Evolutionary conservation across 768 basidiomycete species (phyloP).

Genomic region (Trametes sanguinea): DNA sequence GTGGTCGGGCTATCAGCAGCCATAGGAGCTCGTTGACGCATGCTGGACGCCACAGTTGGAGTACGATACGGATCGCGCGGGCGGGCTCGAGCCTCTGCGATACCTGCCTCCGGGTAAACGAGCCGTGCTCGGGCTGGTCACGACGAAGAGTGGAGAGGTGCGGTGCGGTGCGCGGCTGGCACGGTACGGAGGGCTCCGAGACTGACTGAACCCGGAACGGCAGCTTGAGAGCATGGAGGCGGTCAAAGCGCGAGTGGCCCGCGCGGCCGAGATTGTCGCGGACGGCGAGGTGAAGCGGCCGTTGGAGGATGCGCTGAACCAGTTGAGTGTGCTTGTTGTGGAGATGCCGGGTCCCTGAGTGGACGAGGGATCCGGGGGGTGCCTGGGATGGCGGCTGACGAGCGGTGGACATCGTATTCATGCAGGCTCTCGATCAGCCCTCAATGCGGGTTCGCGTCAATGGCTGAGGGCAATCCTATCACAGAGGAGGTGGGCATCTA

Average conservation of each 20-base stretch:
- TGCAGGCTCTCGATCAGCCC: slow-evolving; percentile 45
- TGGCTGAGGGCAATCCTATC: slow-evolving; percentile 47
- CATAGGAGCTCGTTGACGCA: slow-evolving; percentile 1
- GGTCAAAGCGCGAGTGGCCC: slow-evolving; percentile 41
- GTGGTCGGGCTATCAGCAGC: neutral
- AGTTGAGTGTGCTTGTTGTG: slow-evolving; percentile 25
- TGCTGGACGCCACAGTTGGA: slow-evolving; percentile 44
- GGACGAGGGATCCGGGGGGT: neutral
- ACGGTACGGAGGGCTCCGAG: neutral
- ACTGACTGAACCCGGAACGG: slow-evolving; percentile 2
- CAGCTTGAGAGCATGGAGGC: slow-evolving; percentile 43
- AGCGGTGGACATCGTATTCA: neutral
- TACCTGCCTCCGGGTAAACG: slow-evolving; percentile 48
- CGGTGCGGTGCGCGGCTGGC: slow-evolving; percentile 28
- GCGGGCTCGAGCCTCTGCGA: slow-evolving; percentile 54
- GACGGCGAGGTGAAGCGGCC: slow-evolving; percentile 35
- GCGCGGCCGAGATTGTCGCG: slow-evolving; percentile 45
- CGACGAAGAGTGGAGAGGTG: slow-evolving; percentile 43
- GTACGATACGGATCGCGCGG: slow-evolving; percentile 62
- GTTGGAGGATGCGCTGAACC: slow-evolving; percentile 42
- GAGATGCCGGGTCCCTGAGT: neutral
- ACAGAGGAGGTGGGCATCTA: slow-evolving; percentile 26
- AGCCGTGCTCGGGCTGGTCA: slow-evolving; percentile 46
- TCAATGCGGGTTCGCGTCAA: slow-evolving; percentile 53
- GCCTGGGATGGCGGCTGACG: neutral